Base-by-base conservation (phyloP, 441 rosid species). In the Lagerstroemia fauriei region DNA sequence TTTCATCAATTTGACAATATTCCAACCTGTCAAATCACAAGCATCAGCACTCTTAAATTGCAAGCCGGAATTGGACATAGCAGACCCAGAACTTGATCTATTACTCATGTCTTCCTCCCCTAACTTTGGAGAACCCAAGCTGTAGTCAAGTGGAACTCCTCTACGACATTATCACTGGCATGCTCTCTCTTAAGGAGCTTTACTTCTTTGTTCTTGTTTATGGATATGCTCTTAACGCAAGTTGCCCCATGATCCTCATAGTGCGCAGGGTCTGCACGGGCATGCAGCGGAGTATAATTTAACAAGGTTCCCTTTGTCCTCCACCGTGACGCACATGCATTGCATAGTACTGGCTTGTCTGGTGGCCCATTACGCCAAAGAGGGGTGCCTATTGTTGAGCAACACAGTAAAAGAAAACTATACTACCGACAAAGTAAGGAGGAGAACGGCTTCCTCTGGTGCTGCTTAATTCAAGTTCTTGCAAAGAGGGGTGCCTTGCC, bases 291-390 rank as follows among this genome's bases (percentile, higher is more conserved):
- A 44, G 98, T 95, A 84, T 96, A 96, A 84, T 96, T 96, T 22
- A 87, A 93, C 25, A 96, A 87, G 48, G 98, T 91, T 82, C 99
- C 98, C 76, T 95, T 96, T 29, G 99, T 96, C 87, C 99, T 92
- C 99, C 99, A 96, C 68, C 98, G 92, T 44, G 99, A 96, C 8
- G 98, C 99, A 81, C 99, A 96, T 22, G 99, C 98, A 90, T 96
- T 96, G 93, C 98, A 96, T 73, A 96, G 83, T 1, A 96, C 97
- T 2, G 99, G 99, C 93, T 96, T 96, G 88, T 96, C 98, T n/a
- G 97, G 96, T 87, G 99, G 99, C 74, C 99, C 99, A 82, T 97
- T 97, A 80, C 98, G 92, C 99, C 99, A 97, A 73, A 97, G 95
- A 80, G 98, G 98, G 34, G 98, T 95, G 85, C 94, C 98, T 92